Evolutionary conservation across 2,329 filamentous ascomycete species (phyloP).

Genomic region (Trichophyton verrucosum): DNA sequence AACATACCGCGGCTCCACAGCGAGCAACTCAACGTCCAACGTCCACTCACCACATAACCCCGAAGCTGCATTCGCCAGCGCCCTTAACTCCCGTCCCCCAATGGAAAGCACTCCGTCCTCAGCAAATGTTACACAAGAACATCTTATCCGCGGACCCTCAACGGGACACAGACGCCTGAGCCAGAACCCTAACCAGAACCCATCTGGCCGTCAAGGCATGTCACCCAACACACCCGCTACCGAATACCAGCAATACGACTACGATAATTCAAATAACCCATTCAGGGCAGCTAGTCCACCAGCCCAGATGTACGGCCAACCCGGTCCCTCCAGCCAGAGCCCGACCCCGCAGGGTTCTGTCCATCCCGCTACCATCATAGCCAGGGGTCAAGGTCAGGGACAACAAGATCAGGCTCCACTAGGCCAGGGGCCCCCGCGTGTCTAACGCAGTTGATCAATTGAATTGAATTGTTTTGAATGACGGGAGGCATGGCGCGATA

Average conservation of each 20-base stretch:
- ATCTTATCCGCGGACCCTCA: constrained; percentile 27
- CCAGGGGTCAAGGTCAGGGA: background rate
- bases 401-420: background rate
- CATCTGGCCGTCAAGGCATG: background rate
- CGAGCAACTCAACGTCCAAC: background rate
- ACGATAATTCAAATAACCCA: background rate
- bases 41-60: constrained; percentile 14
- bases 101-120: constrained; percentile 21
- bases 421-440: background rate
- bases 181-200: background rate
- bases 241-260: constrained; percentile 10
- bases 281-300: background rate
- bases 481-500: background rate
- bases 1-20: background rate
- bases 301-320: background rate
- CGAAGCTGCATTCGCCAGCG: constrained; percentile 25
- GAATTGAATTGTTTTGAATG: background rate
- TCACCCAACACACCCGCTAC: constrained; percentile 10
- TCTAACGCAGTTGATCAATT: background rate
- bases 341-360: background rate
- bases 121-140: constrained; percentile 19
- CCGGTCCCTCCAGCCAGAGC: background rate
- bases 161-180: constrained; percentile 24
- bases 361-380: background rate
- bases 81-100: constrained; percentile 24